Conservation (phyloP, 768 basidiomycete species). For the Suillus weaverae region DNA sequence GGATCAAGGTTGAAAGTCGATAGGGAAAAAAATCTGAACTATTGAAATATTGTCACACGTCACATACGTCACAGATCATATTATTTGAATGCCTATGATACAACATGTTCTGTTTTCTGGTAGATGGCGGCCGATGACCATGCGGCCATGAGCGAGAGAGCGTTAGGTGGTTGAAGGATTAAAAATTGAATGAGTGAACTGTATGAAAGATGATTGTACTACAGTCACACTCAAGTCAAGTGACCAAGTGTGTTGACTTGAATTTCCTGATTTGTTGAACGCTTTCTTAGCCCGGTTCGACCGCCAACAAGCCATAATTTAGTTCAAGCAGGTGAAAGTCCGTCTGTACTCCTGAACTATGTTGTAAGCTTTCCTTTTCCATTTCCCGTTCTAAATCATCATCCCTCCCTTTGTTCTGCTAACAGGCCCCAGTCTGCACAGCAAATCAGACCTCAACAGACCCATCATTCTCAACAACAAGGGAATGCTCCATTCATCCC, state of each 20-base stretch:
- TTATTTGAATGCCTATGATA: not conserved
- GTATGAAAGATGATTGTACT: conserved; percentile 10
- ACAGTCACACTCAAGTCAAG: not conserved
- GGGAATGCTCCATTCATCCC: conserved; percentile 18
- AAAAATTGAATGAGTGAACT: not conserved
- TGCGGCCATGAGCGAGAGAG: not conserved
- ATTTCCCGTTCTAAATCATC: not conserved
- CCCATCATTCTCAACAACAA: conserved; percentile 14
- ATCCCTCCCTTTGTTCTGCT: conserved; percentile 4
- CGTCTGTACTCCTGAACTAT: conserved; percentile 22
- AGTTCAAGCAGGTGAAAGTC: conserved; percentile 6
- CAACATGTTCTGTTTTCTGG: not conserved
- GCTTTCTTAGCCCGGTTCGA: conserved; percentile 4
- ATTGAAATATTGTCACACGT: not conserved
- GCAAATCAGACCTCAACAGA: conserved; percentile 29
- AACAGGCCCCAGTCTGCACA: conserved; percentile 42
- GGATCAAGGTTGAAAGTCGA: conserved; percentile 13
- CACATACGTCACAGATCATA: not conserved
- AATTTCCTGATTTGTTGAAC: conserved; percentile 7
- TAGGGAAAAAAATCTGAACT: conserved; percentile 11
- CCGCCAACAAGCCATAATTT: conserved; percentile 4
- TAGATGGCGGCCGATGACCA: not conserved
- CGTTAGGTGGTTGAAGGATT: not conserved
- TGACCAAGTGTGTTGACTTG: not conserved
- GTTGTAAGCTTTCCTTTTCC: conserved; percentile 30